Evolutionary conservation across 1,139 yeast genomes (phyloP).

Genomic region (Debaryomycetaceae sp.): DNA sequence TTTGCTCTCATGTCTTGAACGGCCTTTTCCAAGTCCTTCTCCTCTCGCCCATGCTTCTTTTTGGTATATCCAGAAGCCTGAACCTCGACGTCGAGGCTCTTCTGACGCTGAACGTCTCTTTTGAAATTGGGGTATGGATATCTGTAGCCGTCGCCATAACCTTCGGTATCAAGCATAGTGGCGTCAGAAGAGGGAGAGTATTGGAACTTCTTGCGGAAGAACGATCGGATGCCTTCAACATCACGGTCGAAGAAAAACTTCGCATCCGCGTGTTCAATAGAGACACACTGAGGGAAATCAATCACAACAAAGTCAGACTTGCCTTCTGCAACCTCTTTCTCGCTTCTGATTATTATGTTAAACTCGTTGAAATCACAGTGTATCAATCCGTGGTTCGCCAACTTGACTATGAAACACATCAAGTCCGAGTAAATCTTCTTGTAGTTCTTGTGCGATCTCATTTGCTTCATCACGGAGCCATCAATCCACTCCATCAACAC

Average conservation of each 20-base stretch:
- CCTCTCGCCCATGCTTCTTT: constrained; percentile 52
- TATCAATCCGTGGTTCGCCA: constrained; percentile 85
- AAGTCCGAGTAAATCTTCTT: constrained; percentile 74
- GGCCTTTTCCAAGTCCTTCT: constrained; percentile 71
- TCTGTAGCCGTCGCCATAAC: constrained; percentile 74
- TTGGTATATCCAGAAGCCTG: constrained; percentile 90
- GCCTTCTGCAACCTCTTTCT: constrained; percentile 46
- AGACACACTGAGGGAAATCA: constrained; percentile 97
- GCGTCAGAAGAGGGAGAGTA: constrained; percentile 64
- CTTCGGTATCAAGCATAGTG: constrained; percentile 71
- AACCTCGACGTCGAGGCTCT: constrained; percentile 73
- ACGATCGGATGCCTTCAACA: constrained; percentile 81
- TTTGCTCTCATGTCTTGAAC: constrained; percentile 58
- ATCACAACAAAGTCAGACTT: constrained; percentile 78
- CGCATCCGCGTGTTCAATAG: constrained; percentile 88
- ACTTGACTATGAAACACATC: constrained; percentile 79
- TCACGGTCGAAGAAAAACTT: constrained; percentile 85
- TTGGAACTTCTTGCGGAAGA: constrained; percentile 74
- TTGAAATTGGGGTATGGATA: constrained; percentile 78
- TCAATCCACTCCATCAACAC: constrained; percentile 88
- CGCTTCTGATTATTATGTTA: constrained; percentile 79
- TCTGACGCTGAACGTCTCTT: constrained; percentile 68
- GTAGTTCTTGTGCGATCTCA: constrained; percentile 65
- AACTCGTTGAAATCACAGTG: constrained; percentile 98
- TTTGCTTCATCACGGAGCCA: constrained; percentile 86